A percentile compares a stretch with the other conserved stretches of the same genome.
Evolutionary conservation across 257 asterid species (phyloP).

Genomic region (Leptodermis oblonga): DNA sequence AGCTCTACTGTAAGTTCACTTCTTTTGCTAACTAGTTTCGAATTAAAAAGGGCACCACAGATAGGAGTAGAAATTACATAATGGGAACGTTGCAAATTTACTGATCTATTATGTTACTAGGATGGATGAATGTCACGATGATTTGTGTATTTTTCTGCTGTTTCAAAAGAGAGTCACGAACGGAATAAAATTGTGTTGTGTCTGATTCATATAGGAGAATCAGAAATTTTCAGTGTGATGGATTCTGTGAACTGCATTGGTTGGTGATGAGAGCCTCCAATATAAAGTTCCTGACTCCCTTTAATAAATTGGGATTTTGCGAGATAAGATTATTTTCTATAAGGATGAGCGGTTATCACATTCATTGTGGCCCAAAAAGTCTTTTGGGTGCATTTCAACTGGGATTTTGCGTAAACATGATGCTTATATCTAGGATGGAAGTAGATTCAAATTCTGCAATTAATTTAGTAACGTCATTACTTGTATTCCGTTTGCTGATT

Average conservation of each 20-base stretch:
- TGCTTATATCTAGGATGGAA: background rate
- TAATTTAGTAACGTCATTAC: background rate
- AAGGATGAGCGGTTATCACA: background rate
- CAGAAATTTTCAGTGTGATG: background rate
- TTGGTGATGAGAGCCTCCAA: background rate
- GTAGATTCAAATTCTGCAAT: background rate
- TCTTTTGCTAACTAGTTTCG: background rate
- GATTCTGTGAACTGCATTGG: background rate
- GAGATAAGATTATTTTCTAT: background rate
- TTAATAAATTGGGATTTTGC: background rate
- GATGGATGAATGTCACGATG: background rate
- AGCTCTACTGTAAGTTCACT: slow-evolving; percentile 66
- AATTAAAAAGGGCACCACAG: too few species aligned
- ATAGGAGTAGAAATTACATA: background rate
- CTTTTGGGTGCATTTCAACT: background rate
- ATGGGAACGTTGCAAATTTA: background rate
- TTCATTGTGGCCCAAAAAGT: background rate
- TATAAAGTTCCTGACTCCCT: background rate
- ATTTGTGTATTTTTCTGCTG: background rate
- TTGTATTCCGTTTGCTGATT: background rate
- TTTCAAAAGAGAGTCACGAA: background rate
- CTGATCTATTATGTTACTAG: background rate
- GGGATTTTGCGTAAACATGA: background rate
- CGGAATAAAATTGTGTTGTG: background rate
- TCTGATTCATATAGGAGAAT: background rate